Evolutionary conservation across 2,329 filamentous ascomycete species (phyloP).

Genomic region (Cercospora canescens): DNA sequence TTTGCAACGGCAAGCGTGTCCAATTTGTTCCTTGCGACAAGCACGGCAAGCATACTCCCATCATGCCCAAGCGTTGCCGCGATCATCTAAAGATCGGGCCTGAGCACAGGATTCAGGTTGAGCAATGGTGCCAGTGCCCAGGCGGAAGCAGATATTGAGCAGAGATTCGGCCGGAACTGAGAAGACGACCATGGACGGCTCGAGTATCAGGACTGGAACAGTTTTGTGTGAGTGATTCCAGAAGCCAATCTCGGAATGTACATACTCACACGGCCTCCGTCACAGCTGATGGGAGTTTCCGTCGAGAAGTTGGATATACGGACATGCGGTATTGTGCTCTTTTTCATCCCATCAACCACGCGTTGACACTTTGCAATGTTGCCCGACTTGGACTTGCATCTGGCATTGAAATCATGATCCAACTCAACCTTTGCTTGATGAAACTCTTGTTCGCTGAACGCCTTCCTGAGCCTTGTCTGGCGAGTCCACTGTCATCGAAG

Average conservation of each 20-base stretch:
- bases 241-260: neutral
- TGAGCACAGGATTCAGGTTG: neutral
- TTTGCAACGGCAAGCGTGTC: neutral
- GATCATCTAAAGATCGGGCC: neutral
- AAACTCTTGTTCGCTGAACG: slow-evolving; percentile 65
- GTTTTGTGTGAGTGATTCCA: neutral
- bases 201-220: neutral
- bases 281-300: neutral
- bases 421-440: slow-evolving; percentile 76
- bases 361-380: slow-evolving; percentile 89
- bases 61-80: neutral
- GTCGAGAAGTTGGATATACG: no score
- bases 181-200: neutral
- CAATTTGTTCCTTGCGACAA: neutral
- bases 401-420: slow-evolving; percentile 76
- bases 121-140: neutral
- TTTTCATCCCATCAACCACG: slow-evolving; percentile 71
- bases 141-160: neutral
- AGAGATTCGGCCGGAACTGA: neutral
- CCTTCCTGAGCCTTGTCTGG: neutral
- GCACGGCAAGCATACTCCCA: neutral
- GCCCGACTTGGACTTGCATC: slow-evolving; percentile 80
- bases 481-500: slow-evolving; percentile 62
- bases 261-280: neutral
- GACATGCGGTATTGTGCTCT: no score